Evolutionary conservation across 2,329 filamentous ascomycete genomes (phyloP).

Genomic region (Neonectria hederae): DNA sequence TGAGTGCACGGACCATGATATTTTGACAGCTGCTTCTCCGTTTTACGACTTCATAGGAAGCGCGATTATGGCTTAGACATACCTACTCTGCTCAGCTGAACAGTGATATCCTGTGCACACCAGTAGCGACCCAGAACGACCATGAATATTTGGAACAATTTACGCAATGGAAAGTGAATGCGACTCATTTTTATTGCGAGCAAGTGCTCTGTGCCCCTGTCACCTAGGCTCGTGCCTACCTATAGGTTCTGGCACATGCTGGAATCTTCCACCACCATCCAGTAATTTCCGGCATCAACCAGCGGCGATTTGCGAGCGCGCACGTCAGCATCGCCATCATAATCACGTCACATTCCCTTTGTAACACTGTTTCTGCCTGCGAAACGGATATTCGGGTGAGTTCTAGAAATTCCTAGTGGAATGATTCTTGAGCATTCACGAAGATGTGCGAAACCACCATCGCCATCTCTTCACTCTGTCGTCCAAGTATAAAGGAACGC

Average conservation of each 20-base stretch:
- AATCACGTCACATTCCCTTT: constrained; percentile 17
- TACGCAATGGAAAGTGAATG: too few relatives aligned
- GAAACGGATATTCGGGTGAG: constrained; percentile 18
- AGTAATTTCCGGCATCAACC: constrained; percentile 29
- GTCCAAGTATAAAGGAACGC: constrained; percentile 45
- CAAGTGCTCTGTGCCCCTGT: neutral
- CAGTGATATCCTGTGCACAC: neutral
- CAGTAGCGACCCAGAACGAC: neutral
- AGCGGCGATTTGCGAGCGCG: constrained; percentile 26
- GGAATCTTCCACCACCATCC: constrained; percentile 35
- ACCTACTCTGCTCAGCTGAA: neutral
- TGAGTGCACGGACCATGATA: neutral
- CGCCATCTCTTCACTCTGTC: constrained; percentile 15
- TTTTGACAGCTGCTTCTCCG: neutral
- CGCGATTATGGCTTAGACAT: neutral
- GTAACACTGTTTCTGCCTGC: constrained; percentile 22
- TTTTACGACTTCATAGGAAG: neutral
- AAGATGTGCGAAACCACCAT: constrained; percentile 30
- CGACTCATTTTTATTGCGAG: neutral
- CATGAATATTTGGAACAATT: too few relatives aligned
- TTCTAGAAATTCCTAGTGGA: constrained; percentile 40
- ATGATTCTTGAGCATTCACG: constrained; percentile 30
- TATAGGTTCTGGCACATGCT: neutral
- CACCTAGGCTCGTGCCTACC: neutral
- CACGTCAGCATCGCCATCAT: constrained; percentile 18